Evolutionary conservation across 805 yeast species (phyloP).

Genomic region (Myxozyma mucilagina): DNA sequence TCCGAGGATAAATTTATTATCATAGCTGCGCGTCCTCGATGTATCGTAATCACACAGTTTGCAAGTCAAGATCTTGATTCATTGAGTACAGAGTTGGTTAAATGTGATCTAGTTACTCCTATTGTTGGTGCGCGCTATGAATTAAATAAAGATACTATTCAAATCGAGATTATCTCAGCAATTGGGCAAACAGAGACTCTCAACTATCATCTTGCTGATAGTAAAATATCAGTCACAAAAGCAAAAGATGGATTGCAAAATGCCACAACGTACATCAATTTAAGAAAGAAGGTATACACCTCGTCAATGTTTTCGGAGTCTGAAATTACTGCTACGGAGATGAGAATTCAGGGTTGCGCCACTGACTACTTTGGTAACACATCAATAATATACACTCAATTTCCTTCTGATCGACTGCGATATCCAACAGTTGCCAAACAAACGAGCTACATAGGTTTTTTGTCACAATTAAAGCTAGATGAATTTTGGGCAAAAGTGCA

Average conservation of each 20-base stretch:
- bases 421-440: conserved; percentile 18
- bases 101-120: not conserved
- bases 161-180: not conserved
- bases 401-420: conserved; percentile 13
- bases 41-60: not conserved
- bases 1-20: not conserved
- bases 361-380: conserved; percentile 1
- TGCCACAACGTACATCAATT: not conserved
- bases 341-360: conserved; percentile 7
- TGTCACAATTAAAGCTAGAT: not conserved
- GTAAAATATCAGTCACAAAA: not conserved
- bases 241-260: not conserved
- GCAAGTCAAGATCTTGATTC: too few species aligned
- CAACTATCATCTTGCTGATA: not conserved
- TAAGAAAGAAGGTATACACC: not conserved
- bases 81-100: not conserved
- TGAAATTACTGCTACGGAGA: not conserved
- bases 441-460: conserved; percentile 14
- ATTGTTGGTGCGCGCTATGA: not conserved
- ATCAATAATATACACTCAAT: conserved; percentile 12
- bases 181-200: not conserved
- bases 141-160: not conserved
- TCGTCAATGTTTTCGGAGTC: not conserved
- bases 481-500: conserved; percentile 3
- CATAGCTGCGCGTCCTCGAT: not conserved